A percentile compares a stretch with the other conserved stretches of the same genome.
Evolutionary conservation across 208 protist species (phyloP).

Genomic region (Vickermania ingenoplastis): DNA sequence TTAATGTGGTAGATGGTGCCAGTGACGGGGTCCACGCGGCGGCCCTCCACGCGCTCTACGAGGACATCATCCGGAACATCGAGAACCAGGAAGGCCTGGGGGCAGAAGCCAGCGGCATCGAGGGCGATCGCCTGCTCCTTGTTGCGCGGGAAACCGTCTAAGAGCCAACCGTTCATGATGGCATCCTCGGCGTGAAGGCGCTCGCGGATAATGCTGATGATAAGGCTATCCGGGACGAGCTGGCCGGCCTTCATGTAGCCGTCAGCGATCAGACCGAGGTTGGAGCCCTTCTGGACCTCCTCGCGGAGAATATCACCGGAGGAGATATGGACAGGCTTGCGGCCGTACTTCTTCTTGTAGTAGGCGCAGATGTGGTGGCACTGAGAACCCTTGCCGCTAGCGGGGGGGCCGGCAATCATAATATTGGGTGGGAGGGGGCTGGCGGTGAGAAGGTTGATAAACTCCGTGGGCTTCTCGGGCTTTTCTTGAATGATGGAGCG

Average conservation of each 20-base stretch:
- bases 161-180: conserved; percentile 73
- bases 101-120: conserved; percentile 49
- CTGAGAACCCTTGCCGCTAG: conserved; percentile 76
- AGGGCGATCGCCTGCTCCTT: conserved; percentile 65
- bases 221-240: conserved; percentile 69
- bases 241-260: conserved; percentile 52
- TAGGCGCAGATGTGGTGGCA: conserved; percentile 40
- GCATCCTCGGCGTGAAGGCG: conserved; percentile 64
- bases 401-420: conserved; percentile 73
- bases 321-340: conserved; percentile 69
- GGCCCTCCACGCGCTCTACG: conserved; percentile 67
- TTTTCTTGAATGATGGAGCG: conserved; percentile 53
- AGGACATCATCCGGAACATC: conserved; percentile 71
- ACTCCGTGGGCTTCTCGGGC: conserved; percentile 46
- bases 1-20: conserved; percentile 81
- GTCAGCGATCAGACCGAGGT: conserved; percentile 47
- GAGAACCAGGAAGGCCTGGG: conserved; percentile 57
- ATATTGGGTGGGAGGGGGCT: conserved; percentile 49
- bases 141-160: conserved; percentile 89
- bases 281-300: conserved; percentile 43
- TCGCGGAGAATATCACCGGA: conserved; percentile 75
- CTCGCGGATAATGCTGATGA: conserved; percentile 52
- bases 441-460: conserved; percentile 45
- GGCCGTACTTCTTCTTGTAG: conserved; percentile 25
- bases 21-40: conserved; percentile 79